These are phyloP conservation scores for Kuraishia molischiana DNA, from an alignment of 805 yeast species.

Conservation along the genomic window DNA sequence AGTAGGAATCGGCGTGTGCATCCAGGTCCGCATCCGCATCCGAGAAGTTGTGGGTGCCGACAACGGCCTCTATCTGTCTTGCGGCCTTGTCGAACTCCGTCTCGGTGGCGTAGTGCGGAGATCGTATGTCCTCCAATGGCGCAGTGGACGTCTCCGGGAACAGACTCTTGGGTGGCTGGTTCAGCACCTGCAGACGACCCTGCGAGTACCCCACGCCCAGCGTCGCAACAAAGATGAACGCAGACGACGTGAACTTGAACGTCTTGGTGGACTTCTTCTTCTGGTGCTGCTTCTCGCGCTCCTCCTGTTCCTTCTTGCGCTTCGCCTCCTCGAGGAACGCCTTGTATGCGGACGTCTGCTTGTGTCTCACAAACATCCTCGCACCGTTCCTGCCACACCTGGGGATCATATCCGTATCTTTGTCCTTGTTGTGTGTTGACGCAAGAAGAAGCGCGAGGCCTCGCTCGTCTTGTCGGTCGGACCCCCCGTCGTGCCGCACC, in stretches of 20 bases:
- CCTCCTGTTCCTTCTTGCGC: background rate
- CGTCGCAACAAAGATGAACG: background rate
- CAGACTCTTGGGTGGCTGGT: slow-evolving; percentile 1
- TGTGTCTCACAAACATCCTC: background rate
- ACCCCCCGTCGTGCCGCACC: too few relatives aligned
- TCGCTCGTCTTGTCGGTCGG: too few relatives aligned
- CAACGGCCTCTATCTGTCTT: background rate
- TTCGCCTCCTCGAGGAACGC: background rate
- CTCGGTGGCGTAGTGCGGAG: slow-evolving; percentile 2
- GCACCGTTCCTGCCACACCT: too few relatives aligned
- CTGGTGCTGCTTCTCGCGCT: background rate
- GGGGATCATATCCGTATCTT: too few relatives aligned
- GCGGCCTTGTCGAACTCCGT: slow-evolving; percentile 1
- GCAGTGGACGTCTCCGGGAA: slow-evolving; percentile 2
- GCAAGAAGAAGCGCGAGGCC: too few relatives aligned
- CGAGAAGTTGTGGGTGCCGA: slow-evolving; percentile 2
- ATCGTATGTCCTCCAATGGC: slow-evolving; percentile 1
- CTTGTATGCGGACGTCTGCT: background rate
- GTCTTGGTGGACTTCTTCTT: background rate
- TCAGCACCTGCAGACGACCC: slow-evolving; percentile 1
- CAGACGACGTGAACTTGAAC: background rate
- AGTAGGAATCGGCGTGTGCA: slow-evolving; percentile 20
- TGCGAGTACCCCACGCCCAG: background rate
- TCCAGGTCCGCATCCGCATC: slow-evolving; percentile 3
- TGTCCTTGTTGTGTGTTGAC: too few relatives aligned